Evolutionary conservation across 495 filamentous ascomycete genomes (phyloP).

Genomic region (Trichoderma erinaceum): DNA sequence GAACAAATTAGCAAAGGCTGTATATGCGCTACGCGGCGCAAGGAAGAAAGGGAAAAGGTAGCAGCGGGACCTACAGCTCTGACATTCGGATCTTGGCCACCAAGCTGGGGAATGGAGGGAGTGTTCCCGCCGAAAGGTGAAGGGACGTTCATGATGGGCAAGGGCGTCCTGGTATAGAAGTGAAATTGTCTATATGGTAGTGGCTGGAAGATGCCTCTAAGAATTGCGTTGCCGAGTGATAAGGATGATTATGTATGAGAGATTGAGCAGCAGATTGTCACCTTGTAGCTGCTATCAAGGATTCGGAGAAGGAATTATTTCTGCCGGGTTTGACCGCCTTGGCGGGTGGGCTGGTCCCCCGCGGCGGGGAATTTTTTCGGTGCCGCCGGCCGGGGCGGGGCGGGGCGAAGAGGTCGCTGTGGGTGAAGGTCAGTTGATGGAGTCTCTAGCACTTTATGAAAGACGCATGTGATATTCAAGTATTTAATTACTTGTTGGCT

Average conservation of each 20-base stretch:
- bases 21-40: background rate
- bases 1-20: background rate
- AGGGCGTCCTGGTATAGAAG: background rate
- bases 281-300: background rate
- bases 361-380: background rate
- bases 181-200: background rate
- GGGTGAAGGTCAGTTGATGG: background rate
- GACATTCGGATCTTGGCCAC: constrained; percentile 9
- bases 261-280: background rate
- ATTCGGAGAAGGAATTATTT: constrained; percentile 26
- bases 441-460: no score
- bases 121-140: background rate
- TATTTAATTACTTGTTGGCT: background rate
- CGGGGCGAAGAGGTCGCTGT: background rate
- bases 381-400: constrained; percentile 1
- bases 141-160: constrained; percentile 10
- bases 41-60: background rate
- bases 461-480: no score
- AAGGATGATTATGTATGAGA: background rate
- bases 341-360: background rate
- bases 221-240: constrained; percentile 31
- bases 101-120: background rate
- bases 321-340: constrained; percentile 26
- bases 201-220: constrained; percentile 24
- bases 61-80: constrained; percentile 19